Percentiles rank a stretch among this genome's conserved stretches.
These are phyloP conservation scores for Moricandia arvensis DNA, from an alignment of 345 rosid genomes.

Conservation along the genomic window DNA sequence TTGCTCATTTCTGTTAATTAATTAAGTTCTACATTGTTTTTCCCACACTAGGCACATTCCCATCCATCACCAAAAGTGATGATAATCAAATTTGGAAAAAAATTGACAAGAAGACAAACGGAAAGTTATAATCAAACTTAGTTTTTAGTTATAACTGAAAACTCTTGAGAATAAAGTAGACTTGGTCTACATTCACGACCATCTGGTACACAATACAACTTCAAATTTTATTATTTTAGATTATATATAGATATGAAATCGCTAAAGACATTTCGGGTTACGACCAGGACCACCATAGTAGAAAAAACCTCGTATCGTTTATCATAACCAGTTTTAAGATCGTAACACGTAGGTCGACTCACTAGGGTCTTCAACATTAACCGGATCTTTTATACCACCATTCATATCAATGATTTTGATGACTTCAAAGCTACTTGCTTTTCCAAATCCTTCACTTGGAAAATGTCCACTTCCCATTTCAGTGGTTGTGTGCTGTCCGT, in stretches of 20 bases:
- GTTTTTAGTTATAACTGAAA: not conserved
- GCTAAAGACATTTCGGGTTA: not conserved
- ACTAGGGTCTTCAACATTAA: not conserved
- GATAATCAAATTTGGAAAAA: not conserved
- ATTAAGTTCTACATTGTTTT: not conserved
- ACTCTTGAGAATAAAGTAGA: not conserved
- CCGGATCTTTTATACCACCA: not conserved
- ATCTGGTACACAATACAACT: not conserved
- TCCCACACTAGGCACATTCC: not conserved
- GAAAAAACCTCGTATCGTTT: not conserved
- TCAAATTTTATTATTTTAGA: not conserved
- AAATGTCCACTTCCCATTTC: slow-evolving; percentile 9
- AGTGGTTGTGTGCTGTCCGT: not conserved
- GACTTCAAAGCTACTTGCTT: not conserved
- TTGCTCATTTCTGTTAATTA: not conserved
- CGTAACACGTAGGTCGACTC: not conserved
- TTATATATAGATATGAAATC: not conserved
- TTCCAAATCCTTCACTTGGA: not conserved
- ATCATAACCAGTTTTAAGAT: not conserved
- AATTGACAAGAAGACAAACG: not conserved
- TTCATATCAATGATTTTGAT: not conserved
- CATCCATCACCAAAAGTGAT: not conserved
- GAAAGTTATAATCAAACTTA: not conserved
- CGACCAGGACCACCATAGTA: not conserved
- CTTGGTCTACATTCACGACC: not conserved